Percentiles rank a stretch among this genome's conserved stretches.
Evolutionary conservation across 164 flowering plant species (phyloP).

Genomic region (Litsea cubeba): DNA sequence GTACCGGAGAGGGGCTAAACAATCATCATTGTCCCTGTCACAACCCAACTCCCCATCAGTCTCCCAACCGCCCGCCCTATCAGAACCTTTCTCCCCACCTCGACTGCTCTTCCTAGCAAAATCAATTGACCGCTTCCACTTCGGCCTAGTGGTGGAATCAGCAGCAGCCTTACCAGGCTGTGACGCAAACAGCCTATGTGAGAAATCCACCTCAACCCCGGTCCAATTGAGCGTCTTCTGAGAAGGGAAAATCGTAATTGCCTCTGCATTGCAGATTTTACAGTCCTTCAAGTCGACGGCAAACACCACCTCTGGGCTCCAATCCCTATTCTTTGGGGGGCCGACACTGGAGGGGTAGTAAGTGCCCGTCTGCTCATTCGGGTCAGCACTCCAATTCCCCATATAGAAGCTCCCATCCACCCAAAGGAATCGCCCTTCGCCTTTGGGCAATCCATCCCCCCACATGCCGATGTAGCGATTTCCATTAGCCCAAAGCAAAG

Average conservation of each 20-base stretch:
- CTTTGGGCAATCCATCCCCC: slow-evolving; percentile 67
- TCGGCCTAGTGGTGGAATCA: slow-evolving; percentile 29
- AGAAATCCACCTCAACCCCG: slow-evolving; percentile 11
- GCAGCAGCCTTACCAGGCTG: slow-evolving; percentile 30
- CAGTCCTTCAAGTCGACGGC: slow-evolving; percentile 42
- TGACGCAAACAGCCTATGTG: slow-evolving; percentile 49
- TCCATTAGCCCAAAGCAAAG: slow-evolving; percentile 54
- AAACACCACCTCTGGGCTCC: slow-evolving; percentile 72
- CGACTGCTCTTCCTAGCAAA: slow-evolving; percentile 34
- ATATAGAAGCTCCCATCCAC: slow-evolving; percentile 62
- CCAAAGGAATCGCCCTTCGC: slow-evolving; percentile 60
- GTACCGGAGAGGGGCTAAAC: slow-evolving; percentile 20
- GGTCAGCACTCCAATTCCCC: slow-evolving; percentile 68
- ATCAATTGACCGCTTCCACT: slow-evolving; percentile 59
- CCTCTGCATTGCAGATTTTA: slow-evolving; percentile 53
- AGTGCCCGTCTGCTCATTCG: slow-evolving; percentile 54
- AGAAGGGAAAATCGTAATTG: slow-evolving; percentile 64
- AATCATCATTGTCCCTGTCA: slow-evolving; percentile 20
- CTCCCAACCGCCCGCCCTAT: slow-evolving; percentile 41
- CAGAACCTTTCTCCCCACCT: slow-evolving; percentile 31
- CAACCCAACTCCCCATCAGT: slow-evolving; percentile 16
- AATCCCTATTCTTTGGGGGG: slow-evolving; percentile 27
- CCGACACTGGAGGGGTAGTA: slow-evolving; percentile 46
- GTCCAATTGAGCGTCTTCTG: slow-evolving; percentile 47
- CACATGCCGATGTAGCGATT: slow-evolving; percentile 63